Conservation (phyloP, 148 eudicot species). For the Polygonum aviculare region DNA sequence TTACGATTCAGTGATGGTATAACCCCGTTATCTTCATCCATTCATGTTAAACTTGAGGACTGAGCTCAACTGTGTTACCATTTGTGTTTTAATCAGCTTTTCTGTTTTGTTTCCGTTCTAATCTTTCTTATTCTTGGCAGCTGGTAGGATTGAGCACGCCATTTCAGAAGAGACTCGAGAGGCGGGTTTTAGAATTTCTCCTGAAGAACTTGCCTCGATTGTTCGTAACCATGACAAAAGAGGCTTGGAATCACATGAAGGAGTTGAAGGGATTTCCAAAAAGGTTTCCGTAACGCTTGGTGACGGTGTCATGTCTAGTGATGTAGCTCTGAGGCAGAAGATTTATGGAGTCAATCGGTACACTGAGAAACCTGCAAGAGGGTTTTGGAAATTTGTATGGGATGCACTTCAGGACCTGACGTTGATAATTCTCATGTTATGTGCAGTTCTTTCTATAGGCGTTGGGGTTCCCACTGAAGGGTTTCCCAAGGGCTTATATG, state of each 20-base stretch:
- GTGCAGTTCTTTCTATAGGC: conserved; percentile 83
- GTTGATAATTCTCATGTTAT: conserved; percentile 70
- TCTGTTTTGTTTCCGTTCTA: background rate
- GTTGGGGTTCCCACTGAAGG: conserved; percentile 90
- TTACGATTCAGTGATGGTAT: conserved; percentile 69
- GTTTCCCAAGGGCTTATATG: conserved; percentile 78
- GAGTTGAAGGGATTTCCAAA: conserved; percentile 52
- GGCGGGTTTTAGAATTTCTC: conserved; percentile 56
- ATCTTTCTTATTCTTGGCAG: conserved; percentile 17
- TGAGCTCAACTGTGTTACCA: background rate
- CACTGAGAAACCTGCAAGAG: conserved; percentile 75
- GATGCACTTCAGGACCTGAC: conserved; percentile 90
- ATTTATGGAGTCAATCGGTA: conserved; percentile 59
- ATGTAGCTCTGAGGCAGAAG: conserved; percentile 41
- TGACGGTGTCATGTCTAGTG: conserved; percentile 51
- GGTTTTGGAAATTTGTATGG: conserved; percentile 85
- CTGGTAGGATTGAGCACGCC: conserved; percentile 37
- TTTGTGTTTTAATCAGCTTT: conserved; percentile 4
- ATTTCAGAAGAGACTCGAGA: conserved; percentile 49
- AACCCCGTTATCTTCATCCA: background rate
- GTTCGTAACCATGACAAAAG: conserved; percentile 50
- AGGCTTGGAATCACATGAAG: conserved; percentile 35
- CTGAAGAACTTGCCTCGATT: conserved; percentile 68
- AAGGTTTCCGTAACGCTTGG: conserved; percentile 44
- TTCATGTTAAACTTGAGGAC: background rate